Evolutionary conservation across 306 rosid genomes (phyloP), one percentile per base, ranked within the genome.

Genomic region (Trifolium fragiferum): DNA sequence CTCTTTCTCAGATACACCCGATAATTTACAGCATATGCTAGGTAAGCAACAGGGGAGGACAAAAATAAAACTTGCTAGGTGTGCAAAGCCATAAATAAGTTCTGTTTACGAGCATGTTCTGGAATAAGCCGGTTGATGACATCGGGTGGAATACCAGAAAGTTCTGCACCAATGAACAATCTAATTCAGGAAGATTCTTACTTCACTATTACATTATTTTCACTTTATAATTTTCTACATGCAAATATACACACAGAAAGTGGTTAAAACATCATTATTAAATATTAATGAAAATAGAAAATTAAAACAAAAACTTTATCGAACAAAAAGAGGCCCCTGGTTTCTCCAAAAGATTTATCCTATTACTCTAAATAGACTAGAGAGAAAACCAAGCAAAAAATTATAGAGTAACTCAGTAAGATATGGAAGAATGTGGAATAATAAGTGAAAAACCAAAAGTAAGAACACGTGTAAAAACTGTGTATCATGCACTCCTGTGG

Each of bases 41-140:
- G 69, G 69, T 65, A 47, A 37, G 33, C 75, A 70, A 47, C 67
- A 54, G 62, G 9, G 50, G 57, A 18, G 33, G 61, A 19, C 23
- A 47, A 41, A 72, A 78, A 74, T 38, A 72, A 73, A 51, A 58
- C 76, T 80, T 71, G 80, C 91, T 91, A 94, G 72, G 89, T 53
- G 79, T 95, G 92, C 89, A 95, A 85, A 61, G 98, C 99, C 99
- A 95, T 95, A 76, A 95, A 95, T 59, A 89, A 84, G 87, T 92
- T 95, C 90, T 92, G 93, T 83, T 87, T 95, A 19, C 96, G 96
- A 66, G 99, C 97, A 81, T 92, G 98, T 78, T 95, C 98, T 13
- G 99, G 99, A 84, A 92, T 89, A 63, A 95, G 96, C 60, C 91
- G 90, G 73, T 82, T 85, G 76, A 86, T 80, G 8, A 76, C 74